Conservation (phyloP, 805 yeast species). For the Myxozyma mucilagina region DNA sequence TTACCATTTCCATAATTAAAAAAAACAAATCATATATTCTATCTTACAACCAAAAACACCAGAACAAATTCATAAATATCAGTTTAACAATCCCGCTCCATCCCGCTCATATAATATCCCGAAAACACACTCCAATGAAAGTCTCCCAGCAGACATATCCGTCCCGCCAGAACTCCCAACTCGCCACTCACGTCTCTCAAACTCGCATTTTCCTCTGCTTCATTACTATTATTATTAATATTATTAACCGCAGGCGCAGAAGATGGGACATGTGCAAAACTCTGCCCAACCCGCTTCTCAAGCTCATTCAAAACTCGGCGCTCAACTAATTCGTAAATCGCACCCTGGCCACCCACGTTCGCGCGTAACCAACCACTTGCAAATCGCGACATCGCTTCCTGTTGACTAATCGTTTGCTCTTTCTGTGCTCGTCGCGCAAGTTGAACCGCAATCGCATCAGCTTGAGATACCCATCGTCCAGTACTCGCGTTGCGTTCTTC, state of each 20-base stretch:
- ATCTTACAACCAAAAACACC: neutral
- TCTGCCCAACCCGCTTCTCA: conserved; percentile 15
- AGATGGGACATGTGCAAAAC: conserved; percentile 3
- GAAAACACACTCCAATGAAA: conserved; percentile 32
- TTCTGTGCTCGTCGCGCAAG: conserved; percentile 25
- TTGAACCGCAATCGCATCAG: conserved; percentile 15
- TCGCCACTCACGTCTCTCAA: conserved; percentile 25
- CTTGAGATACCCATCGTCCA: neutral
- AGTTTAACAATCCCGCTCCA: neutral
- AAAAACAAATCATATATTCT: neutral
- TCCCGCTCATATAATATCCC: conserved; percentile 19
- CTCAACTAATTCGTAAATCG: conserved; percentile 21
- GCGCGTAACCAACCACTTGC: conserved; percentile 19
- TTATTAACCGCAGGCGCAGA: neutral
- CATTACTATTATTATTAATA: neutral
- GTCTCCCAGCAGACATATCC: conserved; percentile 23
- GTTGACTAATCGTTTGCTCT: conserved; percentile 8
- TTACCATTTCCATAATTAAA: neutral
- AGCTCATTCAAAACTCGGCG: conserved; percentile 22
- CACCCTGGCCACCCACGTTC: conserved; percentile 3
- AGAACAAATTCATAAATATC: neutral
- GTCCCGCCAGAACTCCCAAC: conserved; percentile 21
- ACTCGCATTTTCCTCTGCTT: neutral
- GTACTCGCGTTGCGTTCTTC: conserved; percentile 10
- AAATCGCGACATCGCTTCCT: conserved; percentile 2